Base-by-base conservation (phyloP, 345 rosid genomes). In the Erucastrum elatum region DNA sequence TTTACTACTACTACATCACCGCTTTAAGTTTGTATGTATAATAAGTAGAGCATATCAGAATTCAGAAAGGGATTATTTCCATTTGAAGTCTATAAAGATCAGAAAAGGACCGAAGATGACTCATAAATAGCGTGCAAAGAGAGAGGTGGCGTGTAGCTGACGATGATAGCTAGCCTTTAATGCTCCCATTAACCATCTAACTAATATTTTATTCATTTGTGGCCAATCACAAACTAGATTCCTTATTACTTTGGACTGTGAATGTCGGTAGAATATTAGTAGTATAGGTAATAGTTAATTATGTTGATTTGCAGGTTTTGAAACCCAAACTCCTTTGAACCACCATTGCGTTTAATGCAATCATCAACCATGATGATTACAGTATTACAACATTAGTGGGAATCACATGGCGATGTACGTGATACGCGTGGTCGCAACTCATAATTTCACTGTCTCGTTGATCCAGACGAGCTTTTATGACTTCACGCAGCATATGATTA, bases 131-230 rank as follows among this genome's bases (percentile, higher is more conserved):
- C 62, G 56, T 44, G 82, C 34, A 60, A 44, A 6, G 77, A 66
- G 82, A 6, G 77, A 66, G 82, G 55, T 72, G 72, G 63, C 73
- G 51, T 44, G 68, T 78, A 59, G 72, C 72, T 58, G 74, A 63
- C n/a, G 21, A 25, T 59, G 55, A 15, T 35, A 46, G 29, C 33
- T 59, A 16, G 29, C 30, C 51, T 72, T 78, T 58, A 72, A 78
- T 58, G 81, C 68, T 12, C 49, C 6, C 77, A 72, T 30, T 71
- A 39, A 76, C 63, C 8, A 27, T 3, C 13, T 41, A 59, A 41
- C 39, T 29, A 75, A 4, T 37, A 25, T 25, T 75, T 21, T 33
- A 29, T 62, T 15, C 30, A 33, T 7, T 46, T 60, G 37, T 61
- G 29, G 13, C 41, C 8, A 62, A 34, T 51, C 41, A 5, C 41